Base-by-base conservation (phyloP, 1,139 yeast genomes). In the Geotrichum fermentans region DNA sequence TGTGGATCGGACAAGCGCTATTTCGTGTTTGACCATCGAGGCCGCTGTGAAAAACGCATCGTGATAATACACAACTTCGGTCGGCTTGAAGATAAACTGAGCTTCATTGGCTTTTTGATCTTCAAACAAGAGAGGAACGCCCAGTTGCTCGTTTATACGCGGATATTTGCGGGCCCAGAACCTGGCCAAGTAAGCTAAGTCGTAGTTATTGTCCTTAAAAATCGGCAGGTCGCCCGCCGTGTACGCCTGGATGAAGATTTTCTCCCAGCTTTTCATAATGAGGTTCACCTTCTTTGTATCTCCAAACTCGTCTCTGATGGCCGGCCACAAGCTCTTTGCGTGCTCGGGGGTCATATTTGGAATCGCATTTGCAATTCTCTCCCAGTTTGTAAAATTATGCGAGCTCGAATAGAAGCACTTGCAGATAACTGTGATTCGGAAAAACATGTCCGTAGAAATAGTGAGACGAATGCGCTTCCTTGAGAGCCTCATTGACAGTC, bases 221-320 rank as follows among this genome's bases (percentile, higher is more conserved):
- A 69, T 60, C 0, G 72, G 66, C 2, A 83, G 69, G 8, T 63
- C 59, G 0, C 78, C 82, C 21, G 72, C 75, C 34, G 73, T 75
- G 32, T 83, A 76, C 0, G 78, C 79, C 47, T 67, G 67, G 52
- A 77, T 55, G 10, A 85, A 74, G 16, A 82, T 69, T 18, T 68
- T 66, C 57, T 82, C 87, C 76, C 86, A 84, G 2, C 76, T 73
- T 43, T 74, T 74, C 39, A 75, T 72, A 0, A 84, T 82, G 52
- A 73, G 72, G 24, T 67, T 66, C 1, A 82, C 71, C 0, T 78
- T 79, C 18, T 73, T 66, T 0, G 77, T 46, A 0, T 71, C 79
- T 1, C 92, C 92, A 58, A 77, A 69, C 58, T 67, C 70, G 53
- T 75, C 77, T 38, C 87, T 70, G 7, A 81, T 70, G 11, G 72